phyloP scores from a whole-genome alignment of 495 filamentous ascomycete species.

The Xylaria nigripes region DNA sequence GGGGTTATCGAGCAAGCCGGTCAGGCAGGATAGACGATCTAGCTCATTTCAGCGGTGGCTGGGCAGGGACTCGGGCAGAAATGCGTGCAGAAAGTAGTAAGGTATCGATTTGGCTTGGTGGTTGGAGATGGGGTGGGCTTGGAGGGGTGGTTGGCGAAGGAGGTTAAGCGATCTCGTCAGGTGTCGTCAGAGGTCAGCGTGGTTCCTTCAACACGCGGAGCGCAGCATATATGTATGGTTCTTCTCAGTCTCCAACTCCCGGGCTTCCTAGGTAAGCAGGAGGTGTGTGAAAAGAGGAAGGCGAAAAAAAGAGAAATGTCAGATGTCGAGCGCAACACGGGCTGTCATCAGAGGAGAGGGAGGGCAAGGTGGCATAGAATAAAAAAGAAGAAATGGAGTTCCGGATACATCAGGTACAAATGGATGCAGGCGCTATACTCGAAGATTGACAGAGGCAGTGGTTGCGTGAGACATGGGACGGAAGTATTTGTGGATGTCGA shows the following conservation, averaged over 20 bases:
- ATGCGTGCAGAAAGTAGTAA: conserved; percentile 5
- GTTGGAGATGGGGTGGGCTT: conserved; percentile 2
- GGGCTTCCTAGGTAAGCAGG: not conserved
- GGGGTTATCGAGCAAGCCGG: conserved; percentile 7
- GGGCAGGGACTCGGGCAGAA: conserved; percentile 10
- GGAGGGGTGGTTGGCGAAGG: not conserved
- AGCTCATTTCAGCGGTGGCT: conserved; percentile 12
- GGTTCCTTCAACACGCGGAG: not conserved
- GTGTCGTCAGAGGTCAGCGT: not conserved
- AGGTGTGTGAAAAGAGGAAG: not conserved
- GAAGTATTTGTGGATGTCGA: not conserved
- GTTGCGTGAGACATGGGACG: not conserved
- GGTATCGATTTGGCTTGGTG: conserved; percentile 11
- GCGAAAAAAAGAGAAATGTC: not conserved
- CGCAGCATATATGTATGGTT: not conserved
- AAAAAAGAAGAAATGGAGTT: not conserved
- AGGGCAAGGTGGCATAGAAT: not conserved
- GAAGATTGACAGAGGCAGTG: not conserved
- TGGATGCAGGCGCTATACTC: not conserved
- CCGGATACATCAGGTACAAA: not conserved
- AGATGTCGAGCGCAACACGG: not conserved
- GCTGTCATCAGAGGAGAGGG: not conserved
- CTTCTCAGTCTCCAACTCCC: not conserved
- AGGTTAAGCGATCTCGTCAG: not conserved
- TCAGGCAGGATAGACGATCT: conserved; percentile 10